These are phyloP conservation scores for Echinochloa phyllopogon DNA, from an alignment of 176 grass and related monocot species.

Conservation along the genomic window DNA sequence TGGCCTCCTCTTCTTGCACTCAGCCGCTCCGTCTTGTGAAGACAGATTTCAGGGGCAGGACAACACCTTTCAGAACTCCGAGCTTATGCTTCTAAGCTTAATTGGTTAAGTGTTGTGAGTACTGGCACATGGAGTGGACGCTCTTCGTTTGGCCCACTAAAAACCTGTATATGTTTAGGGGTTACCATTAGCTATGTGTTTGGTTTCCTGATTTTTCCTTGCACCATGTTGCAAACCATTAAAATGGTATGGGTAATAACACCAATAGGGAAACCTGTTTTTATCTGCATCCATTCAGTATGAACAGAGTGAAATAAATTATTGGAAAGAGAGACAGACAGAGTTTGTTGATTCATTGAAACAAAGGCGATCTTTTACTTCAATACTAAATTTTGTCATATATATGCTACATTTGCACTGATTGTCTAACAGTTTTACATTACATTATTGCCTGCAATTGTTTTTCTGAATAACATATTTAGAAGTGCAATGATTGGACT, in stretches of 20 bases:
- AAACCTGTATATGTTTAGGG: slow-evolving; percentile 15
- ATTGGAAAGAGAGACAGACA: neutral
- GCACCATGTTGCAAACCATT: neutral
- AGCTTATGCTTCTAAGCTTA: neutral
- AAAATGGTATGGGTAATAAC: neutral
- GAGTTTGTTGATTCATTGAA: slow-evolving; percentile 15
- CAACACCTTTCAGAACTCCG: neutral
- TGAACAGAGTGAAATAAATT: neutral
- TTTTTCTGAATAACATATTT: neutral
- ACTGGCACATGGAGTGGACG: slow-evolving; percentile 5
- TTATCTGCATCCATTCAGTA: neutral
- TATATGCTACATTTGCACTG: slow-evolving; percentile 21
- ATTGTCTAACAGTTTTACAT: neutral
- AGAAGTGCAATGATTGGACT: neutral
- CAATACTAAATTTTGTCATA: neutral
- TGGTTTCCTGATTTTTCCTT: slow-evolving; percentile 1
- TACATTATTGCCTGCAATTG: neutral
- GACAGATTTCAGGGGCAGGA: neutral
- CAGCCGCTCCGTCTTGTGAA: neutral
- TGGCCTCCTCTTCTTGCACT: neutral
- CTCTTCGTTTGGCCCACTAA: slow-evolving; percentile 2
- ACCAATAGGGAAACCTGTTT: neutral
- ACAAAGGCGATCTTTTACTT: neutral
- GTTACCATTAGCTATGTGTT: slow-evolving; percentile 10
- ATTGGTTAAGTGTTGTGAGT: slow-evolving; percentile 1